Base-by-base conservation (phyloP, 228 moss, liverwort and hornwort genomes). In the Sphagnum magellanicum region DNA sequence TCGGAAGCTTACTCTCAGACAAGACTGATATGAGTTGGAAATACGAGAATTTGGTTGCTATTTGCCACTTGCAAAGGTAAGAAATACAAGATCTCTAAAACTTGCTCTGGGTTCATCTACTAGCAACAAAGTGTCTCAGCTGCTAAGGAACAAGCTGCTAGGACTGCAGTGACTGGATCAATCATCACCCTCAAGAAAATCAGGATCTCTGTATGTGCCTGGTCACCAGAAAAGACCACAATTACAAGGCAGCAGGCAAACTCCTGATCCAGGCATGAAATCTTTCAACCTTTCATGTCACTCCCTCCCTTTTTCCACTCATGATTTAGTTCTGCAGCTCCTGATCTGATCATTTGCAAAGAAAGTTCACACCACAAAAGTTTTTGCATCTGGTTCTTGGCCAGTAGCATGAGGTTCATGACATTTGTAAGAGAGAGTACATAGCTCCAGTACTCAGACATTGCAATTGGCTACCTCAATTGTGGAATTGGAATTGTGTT, bases 1-100 rank as follows among this genome's bases (percentile, higher is more conserved):
- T 63, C 79, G 92, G 67, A 78, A 75, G 70, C 89, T 85, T 75
- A 81, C 85, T 8, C 78, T 81, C 86, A 47, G 92, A 92, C 51
- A 96, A 96, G 75, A 77, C 76, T 15, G 86, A 65, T 6, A 77
- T 92, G 0, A 55, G 83, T 51, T 89, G 81, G 9, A 91, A 88
- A 73, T 91, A 78, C 16, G 95, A 92, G 69, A 92, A 91, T 67
- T 67, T 96, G 62, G 88, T 88, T 11, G 80, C 74, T 60, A 81
- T 96, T 52, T 96, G 95, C 67, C 86, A 91, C 53, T 89, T 91
- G 50, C 95, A 96, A 79, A 84, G 91, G 74, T 89, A 91, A 77
- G 95, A 96, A 75, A 88, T 96, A 68, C 95, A 89, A 72, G 86
- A 89, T 63, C 76, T 32, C 32, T 96, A 1, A 92, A 89, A 74